Base-by-base conservation (phyloP, 805 yeast species). In the Metschnikowia similis region DNA sequence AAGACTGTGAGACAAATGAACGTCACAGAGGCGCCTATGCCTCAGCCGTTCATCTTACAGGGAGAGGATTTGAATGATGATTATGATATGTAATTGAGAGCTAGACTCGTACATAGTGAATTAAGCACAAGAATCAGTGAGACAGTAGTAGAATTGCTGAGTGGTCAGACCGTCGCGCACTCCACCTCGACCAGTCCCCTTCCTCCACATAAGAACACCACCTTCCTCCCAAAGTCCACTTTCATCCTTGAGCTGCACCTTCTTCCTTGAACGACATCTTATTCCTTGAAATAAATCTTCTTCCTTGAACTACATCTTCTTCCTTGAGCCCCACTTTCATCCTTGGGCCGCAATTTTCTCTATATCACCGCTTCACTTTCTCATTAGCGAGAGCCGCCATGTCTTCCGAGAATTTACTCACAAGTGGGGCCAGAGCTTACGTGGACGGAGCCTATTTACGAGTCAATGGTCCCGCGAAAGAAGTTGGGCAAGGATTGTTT, bases 1-100 rank as follows among this genome's bases (percentile, higher is more conserved):
- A 87, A 84, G 69, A 92, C 97, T 0, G 84, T 89, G 27, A 85
- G 96, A 67, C 95, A 90, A 66, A 72, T 78, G 64, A 83, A 79
- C 61, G 78, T 81, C 59, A 81, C 83, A 16, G 89, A 81, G 65
- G 96, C 90, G 17, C 95, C 87, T 41, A 58, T 82, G 37, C 88
- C 88, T 31, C 83, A 81, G 57, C 85, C 89, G 21, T 86, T 86
- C 63, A 81, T 79, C 14, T 80, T 86, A 59, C 74, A 75, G 52
- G 84, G 77, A 16, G 75, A 75, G 44, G 84, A 80, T 46, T 72
- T 75, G 53, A 82, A 81, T 49, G 70, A 70, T 47, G 64, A 55
- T 11, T 43, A 43, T 43, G 53, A 47, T 32, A 35, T 47, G 51
- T 29, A 39, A 28, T 16, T 8, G 34, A 51, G 49, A 26, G 8